Evolutionary conservation across 176 grass and related monocot genomes (phyloP), one percentile per base, ranked within the genome.

Genomic region (Echinochloa phyllopogon): DNA sequence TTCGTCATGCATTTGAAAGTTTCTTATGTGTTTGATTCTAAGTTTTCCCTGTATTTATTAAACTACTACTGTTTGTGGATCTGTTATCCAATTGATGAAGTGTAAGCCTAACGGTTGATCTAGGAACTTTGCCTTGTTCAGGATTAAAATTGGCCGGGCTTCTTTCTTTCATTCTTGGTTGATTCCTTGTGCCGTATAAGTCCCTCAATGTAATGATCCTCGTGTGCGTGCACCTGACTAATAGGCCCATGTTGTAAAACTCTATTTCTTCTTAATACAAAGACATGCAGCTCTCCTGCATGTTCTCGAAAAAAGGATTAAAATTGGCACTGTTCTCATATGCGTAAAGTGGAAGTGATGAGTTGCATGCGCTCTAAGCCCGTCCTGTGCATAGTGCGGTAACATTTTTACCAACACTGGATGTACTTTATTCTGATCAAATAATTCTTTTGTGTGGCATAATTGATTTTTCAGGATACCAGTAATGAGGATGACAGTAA

Each of bases 401-500:
- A 6, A 6, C 39, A 59, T 42, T 45, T 71, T 41, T 59, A 8
- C 8, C 13, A 21, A 56, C 56, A 51, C 0, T 29, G 18, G 50
- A 6, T 69, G 15, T 77, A 15, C 14, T 15, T 50, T 44, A 76
- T 69, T 23, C 17, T 82, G 72, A 76, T 47, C 17, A 14, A 38
- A 27, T 44, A 58, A 41, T 77, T 45, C 42, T 8, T 67, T 69
- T 76, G 51, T 40, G 40, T 65, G 78, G 61, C 60, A 82, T 39
- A 27, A 41, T 24, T 62, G 14, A 13, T 50, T 53, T 12, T 12
- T 21, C 63, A 81, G 45, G 53, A 85, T 81, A 63, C 76, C 16
- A 75, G 58, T 65, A 47, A 91, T 24, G 91, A 91, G 3, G 66
- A 80, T 79, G 89, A 86, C 25, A 57, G 59, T 52, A 15, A 91